A percentile compares a stretch with the other conserved stretches of the same genome.
phyloP scores from a whole-genome alignment of 805 yeast genomes.

The Scheffersomyces amazonensis region DNA sequence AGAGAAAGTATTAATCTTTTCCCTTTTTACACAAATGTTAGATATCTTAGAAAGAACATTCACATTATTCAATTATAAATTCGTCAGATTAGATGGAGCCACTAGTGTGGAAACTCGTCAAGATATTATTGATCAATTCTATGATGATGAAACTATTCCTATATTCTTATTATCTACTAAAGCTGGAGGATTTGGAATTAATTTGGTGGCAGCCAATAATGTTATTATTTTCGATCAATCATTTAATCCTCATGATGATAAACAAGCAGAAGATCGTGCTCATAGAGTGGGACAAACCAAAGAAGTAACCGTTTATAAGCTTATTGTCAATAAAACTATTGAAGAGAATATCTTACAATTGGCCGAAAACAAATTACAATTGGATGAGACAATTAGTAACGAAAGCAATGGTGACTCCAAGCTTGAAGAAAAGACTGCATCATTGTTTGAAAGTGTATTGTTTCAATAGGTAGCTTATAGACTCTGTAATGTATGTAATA shows the following conservation, averaged over 20 bases:
- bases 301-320: constrained; percentile 74
- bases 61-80: constrained; percentile 60
- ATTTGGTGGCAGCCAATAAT: constrained; percentile 89
- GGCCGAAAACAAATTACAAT: constrained; percentile 86
- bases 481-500: not conserved
- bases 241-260: constrained; percentile 97
- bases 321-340: constrained; percentile 71
- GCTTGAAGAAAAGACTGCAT: constrained; percentile 52
- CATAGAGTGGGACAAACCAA: constrained; percentile 94
- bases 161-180: constrained; percentile 88
- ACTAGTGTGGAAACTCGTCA: constrained; percentile 94
- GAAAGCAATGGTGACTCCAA: constrained; percentile 32
- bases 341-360: constrained; percentile 86
- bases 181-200: constrained; percentile 99
- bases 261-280: constrained; percentile 98
- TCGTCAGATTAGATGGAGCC: constrained; percentile 86
- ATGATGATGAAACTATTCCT: constrained; percentile 77
- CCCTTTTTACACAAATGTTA: constrained; percentile 88
- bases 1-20: constrained; percentile 76
- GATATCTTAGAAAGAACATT: constrained; percentile 82
- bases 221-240: constrained; percentile 91
- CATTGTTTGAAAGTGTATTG: constrained; percentile 48
- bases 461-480: constrained; percentile 17
- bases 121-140: constrained; percentile 83
- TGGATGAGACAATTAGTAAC: constrained; percentile 64